A percentile compares a stretch with the other conserved stretches of the same genome.
phyloP scores from a whole-genome alignment of 169 alveolate species.

The Cryptosporidium parvum region DNA sequence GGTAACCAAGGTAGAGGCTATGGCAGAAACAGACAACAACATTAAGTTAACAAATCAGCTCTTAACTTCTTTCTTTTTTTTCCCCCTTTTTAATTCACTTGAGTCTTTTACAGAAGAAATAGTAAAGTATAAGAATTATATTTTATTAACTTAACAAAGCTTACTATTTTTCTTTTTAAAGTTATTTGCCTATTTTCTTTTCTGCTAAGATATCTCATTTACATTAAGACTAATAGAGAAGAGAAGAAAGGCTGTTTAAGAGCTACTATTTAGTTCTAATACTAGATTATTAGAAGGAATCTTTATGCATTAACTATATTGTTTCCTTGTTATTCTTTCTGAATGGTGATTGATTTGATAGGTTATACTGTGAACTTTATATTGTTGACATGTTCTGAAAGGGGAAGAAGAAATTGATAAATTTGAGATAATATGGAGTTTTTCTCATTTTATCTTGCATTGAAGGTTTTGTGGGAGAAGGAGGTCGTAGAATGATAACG shows the following conservation, averaged over 20 bases:
- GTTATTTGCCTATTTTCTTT: not conserved
- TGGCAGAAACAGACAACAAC: conserved; percentile 69
- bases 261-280: not conserved
- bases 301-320: conserved; percentile 9
- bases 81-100: not conserved
- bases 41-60: conserved; percentile 7
- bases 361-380: too few species aligned
- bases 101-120: conserved; percentile 21
- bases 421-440: too few species aligned
- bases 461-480: not conserved
- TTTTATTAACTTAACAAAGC: conserved; percentile 14
- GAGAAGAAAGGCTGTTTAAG: not conserved
- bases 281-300: conserved; percentile 1
- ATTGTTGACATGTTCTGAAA: too few species aligned
- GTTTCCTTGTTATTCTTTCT: conserved; percentile 1
- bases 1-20: conserved; percentile 65
- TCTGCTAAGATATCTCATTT: not conserved
- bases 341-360: not conserved
- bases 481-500: not conserved
- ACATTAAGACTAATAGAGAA: not conserved
- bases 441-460: not conserved
- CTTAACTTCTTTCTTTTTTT: not conserved
- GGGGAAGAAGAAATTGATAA: too few species aligned
- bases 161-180: not conserved
- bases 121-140: conserved; percentile 46